Conservation (phyloP, 805 yeast species). For the Yamadazyma sp. region DNA sequence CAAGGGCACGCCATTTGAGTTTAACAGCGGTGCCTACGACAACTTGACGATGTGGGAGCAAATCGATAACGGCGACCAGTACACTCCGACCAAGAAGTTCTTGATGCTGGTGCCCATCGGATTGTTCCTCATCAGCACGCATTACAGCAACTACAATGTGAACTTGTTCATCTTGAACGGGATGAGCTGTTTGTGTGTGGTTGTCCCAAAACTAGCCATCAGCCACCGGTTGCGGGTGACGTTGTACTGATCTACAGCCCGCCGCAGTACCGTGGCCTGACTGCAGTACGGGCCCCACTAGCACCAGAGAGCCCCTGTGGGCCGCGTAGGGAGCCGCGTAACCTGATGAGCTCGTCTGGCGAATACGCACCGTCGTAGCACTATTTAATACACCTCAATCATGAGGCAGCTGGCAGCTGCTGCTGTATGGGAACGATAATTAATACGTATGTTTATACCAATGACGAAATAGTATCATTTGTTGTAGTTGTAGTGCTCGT, state of each 20-base stretch:
- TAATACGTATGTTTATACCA: too few species aligned
- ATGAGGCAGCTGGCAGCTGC: too few species aligned
- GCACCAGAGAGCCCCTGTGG: too few species aligned
- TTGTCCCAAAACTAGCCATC: constrained; percentile 86
- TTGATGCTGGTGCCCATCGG: constrained; percentile 90
- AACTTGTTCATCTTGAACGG: constrained; percentile 77
- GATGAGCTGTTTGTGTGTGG: constrained; percentile 79
- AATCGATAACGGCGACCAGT: constrained; percentile 91
- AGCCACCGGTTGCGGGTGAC: constrained; percentile 75
- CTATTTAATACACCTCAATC: too few species aligned
- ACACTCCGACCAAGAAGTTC: constrained; percentile 94
- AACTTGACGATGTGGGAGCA: constrained; percentile 99
- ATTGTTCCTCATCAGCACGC: constrained; percentile 82
- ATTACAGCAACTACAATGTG: constrained; percentile 83
- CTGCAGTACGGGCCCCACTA: too few species aligned
- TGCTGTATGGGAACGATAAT: too few species aligned
- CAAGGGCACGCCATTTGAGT: constrained; percentile 96
- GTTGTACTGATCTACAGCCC: constrained; percentile 24
- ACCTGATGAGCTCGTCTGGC: too few species aligned
- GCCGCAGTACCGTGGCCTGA: too few species aligned
- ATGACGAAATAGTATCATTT: too few species aligned
- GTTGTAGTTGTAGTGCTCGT: too few species aligned
- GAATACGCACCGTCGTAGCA: too few species aligned
- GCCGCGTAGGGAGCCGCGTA: too few species aligned
- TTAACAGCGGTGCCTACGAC: constrained; percentile 95